Evolutionary conservation across 257 asterid species (phyloP).

Genomic region (Buddleja alternifolia): DNA sequence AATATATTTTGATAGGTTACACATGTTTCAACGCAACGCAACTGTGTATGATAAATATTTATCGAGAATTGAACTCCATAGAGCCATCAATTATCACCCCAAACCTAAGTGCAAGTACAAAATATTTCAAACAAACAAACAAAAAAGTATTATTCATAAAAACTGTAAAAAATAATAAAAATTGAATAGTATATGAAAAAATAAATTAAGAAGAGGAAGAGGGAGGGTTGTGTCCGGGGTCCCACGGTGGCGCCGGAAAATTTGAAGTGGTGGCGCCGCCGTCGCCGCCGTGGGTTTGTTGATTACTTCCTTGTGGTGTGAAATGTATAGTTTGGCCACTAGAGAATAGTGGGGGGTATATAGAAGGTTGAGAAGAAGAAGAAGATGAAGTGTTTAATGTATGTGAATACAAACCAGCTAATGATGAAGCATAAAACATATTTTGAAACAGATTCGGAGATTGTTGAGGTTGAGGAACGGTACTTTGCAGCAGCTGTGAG

Average conservation of each 20-base stretch:
- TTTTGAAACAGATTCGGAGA: constrained; percentile 44
- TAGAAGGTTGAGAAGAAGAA: constrained; percentile 30
- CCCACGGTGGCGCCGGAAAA: constrained; percentile 56
- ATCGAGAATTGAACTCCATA: no score
- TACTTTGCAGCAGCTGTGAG: constrained; percentile 62
- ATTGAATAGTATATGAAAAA: background rate
- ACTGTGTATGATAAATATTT: no score
- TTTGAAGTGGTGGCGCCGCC: constrained; percentile 22
- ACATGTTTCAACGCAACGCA: no score
- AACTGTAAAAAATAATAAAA: background rate
- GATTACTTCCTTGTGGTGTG: constrained; percentile 39
- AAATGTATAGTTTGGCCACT: constrained; percentile 55
- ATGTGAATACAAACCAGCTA: constrained; percentile 52
- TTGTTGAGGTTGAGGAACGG: constrained; percentile 42
- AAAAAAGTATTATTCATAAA: constrained; percentile 13
- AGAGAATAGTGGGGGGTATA: constrained; percentile 52
- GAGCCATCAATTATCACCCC: background rate
- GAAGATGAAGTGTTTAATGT: constrained; percentile 33
- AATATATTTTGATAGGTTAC: no score
- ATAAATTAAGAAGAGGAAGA: constrained; percentile 58
- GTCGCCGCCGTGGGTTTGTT: constrained; percentile 38
- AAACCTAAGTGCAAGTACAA: constrained; percentile 29
- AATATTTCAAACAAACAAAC: constrained; percentile 1
- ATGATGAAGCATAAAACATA: constrained; percentile 55
- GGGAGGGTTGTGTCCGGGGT: constrained; percentile 57